Evolutionary conservation across 129 eudicot genomes (phyloP).

Genomic region (Flaveria robusta): DNA sequence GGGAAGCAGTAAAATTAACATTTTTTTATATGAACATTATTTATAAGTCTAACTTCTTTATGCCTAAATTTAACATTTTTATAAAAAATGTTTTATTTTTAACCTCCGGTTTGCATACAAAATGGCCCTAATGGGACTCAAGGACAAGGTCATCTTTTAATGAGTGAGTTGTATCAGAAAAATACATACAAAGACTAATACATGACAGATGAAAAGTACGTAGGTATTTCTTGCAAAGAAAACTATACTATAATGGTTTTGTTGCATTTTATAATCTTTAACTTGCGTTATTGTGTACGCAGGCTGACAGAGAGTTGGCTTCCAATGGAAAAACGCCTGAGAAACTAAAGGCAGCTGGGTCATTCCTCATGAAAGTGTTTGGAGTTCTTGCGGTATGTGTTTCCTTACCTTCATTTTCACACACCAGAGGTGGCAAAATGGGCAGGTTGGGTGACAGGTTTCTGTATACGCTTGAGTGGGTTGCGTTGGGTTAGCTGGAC

Average conservation of each 20-base stretch:
- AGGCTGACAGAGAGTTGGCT: slow-evolving; percentile 97
- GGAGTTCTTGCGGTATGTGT: slow-evolving; percentile 92
- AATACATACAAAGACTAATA: background rate
- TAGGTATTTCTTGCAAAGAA: background rate
- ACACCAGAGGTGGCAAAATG: slow-evolving; percentile 5
- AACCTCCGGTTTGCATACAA: background rate
- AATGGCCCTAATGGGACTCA: background rate
- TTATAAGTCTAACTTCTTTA: background rate
- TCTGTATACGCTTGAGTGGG: background rate
- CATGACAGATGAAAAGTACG: background rate
- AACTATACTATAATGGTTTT: background rate
- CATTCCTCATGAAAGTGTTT: slow-evolving; percentile 97
- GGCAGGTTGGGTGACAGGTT: background rate
- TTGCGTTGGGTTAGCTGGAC: background rate
- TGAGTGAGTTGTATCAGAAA: background rate
- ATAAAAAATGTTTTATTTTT: background rate
- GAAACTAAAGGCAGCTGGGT: slow-evolving; percentile 95
- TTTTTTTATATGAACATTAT: background rate
- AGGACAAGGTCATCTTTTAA: background rate
- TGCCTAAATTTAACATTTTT: background rate
- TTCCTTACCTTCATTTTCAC: slow-evolving; percentile 12
- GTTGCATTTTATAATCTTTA: background rate
- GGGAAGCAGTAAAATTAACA: background rate
- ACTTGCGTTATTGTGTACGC: slow-evolving; percentile 31
- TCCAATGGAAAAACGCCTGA: slow-evolving; percentile 87